Percentiles rank a stretch among this genome's conserved stretches.
phyloP scores from a whole-genome alignment of 768 basidiomycete species.

The Serendipita sp. region DNA sequence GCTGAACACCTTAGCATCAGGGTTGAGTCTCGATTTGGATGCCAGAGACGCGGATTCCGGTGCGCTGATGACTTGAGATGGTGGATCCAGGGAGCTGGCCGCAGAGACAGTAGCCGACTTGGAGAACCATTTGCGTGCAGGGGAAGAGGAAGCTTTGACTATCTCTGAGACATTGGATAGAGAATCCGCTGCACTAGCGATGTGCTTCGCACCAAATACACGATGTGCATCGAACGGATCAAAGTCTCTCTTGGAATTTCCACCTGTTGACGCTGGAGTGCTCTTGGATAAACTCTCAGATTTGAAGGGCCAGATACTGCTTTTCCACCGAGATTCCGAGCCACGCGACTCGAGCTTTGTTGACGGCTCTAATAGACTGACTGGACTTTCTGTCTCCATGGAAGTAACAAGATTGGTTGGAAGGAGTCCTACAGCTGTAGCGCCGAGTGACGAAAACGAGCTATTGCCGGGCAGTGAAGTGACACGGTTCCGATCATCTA shows the following conservation, averaged over 20 bases:
- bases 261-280: not conserved
- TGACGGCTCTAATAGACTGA: not conserved
- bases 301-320: not conserved
- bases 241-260: not conserved
- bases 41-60: not conserved
- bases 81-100: not conserved
- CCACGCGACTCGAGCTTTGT: not conserved
- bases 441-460: conserved; percentile 3
- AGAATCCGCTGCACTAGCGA: not conserved
- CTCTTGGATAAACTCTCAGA: not conserved
- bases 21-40: conserved; percentile 48
- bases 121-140: not conserved
- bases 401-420: conserved; percentile 7
- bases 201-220: not conserved
- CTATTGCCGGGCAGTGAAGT: not conserved
- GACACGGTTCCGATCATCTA: conserved; percentile 18
- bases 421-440: not conserved
- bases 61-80: not conserved
- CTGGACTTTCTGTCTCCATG: conserved; percentile 4
- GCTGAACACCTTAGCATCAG: conserved; percentile 72
- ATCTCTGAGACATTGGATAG: not conserved
- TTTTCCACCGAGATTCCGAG: not conserved
- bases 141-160: not conserved
- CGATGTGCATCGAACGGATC: not conserved
- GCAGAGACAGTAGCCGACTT: not conserved